Base-by-base conservation (phyloP, 129 eudicot species). In the Gnaphalium uliginosum region DNA sequence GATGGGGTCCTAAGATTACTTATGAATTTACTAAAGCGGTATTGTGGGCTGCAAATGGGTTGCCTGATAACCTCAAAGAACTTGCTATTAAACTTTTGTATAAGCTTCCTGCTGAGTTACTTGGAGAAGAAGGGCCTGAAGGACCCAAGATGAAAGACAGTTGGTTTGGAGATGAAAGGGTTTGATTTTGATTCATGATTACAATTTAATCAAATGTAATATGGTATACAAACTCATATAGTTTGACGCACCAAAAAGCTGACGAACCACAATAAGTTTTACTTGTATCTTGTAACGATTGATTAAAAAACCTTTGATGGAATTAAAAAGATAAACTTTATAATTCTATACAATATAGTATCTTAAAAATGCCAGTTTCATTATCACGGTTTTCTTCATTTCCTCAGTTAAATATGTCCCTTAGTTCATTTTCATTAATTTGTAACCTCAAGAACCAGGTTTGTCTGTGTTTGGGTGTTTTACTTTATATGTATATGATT, bases 341-440 rank as follows among this genome's bases (percentile, higher is more conserved):
- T 46, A 46, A 11, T 46, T 14, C 5, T 46, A 14, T 46, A 46
- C 53, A 41, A 10, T 10, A 2, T 0, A 2, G 0, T 10, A 41
- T 41, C 48, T 41, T 6, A 41, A 41, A 1, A 35, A 87, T 80
- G 66, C 84, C 84, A 77, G 18, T 26, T 74, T 87, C 93, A 14
- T 68, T 92, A 29, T 89, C 98, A 76, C 89, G 87, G 88, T 78
- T 76, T 57, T 87, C 94, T 70, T 83, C 93, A 14, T 67, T 86
- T 65, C 88, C 88, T 0, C 83, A 74, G 9, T 65, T 85, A 18
- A 84, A 84, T 61, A 57, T 89, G 21, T 74, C 91, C 65, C 60
- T 73, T 15, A 78, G 56, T 75, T 82, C 76, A 30, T 37, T 23
- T 32, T 21, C 73, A 18, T 67, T 88, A 72, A 83, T 57, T 80